Conservation (phyloP, 305 asterid species). For the Fraxinus latifolia region DNA sequence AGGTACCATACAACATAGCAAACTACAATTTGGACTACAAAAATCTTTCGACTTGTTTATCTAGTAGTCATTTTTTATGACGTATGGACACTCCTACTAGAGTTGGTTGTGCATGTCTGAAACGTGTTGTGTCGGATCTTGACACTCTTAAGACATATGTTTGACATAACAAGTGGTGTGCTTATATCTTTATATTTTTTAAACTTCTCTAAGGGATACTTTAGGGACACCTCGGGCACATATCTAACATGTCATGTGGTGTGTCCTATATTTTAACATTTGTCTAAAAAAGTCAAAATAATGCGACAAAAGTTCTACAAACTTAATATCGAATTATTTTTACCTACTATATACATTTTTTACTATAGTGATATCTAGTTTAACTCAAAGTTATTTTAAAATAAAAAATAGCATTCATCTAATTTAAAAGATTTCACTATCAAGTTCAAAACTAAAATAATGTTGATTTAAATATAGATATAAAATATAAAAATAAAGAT, state of each 20-base stretch:
- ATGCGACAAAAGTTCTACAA: not conserved
- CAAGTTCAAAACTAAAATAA: not conserved
- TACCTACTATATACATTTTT: not conserved
- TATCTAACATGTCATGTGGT: not conserved
- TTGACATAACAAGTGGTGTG: not conserved
- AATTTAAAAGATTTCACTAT: not conserved
- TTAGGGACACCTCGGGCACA: not conserved
- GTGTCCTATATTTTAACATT: not conserved
- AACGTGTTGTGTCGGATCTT: not conserved
- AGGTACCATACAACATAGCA: not conserved
- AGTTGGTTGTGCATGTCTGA: not conserved
- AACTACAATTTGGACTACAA: not conserved
- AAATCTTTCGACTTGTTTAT: not conserved
- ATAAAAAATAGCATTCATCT: not conserved
- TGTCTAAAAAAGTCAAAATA: not conserved
- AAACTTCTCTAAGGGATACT: not conserved
- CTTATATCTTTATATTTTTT: not conserved
- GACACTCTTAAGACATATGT: not conserved
- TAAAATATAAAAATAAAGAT: not conserved
- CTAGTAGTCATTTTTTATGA: not conserved
- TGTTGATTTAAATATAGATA: not conserved
- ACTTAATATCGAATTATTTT: not conserved
- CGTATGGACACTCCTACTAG: not conserved
- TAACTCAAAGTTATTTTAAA: not conserved
- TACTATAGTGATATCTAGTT: not conserved